These are phyloP conservation scores for Pseudogymnoascus verrucosus DNA, from an alignment of 2,329 filamentous ascomycete species.

Conservation along the genomic window DNA sequence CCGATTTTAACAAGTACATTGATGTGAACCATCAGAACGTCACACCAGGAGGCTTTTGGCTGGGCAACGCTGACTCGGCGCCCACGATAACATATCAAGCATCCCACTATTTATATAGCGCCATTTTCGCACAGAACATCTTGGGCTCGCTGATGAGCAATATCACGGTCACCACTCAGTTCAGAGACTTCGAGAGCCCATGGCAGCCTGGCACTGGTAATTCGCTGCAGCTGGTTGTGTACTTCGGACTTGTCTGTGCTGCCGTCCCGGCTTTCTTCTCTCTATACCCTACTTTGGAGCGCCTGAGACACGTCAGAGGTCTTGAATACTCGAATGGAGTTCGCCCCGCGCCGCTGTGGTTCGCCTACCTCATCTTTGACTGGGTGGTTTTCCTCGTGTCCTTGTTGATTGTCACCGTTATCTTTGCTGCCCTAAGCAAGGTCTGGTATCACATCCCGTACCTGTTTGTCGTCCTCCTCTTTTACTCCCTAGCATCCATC, in stretches of 20 bases:
- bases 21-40: conserved; percentile 55
- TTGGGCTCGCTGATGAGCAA: conserved; percentile 60
- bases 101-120: conserved; percentile 47
- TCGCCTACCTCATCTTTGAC: conserved; percentile 75
- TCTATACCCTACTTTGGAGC: conserved; percentile 80
- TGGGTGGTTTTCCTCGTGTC: conserved; percentile 63
- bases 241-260: conserved; percentile 70
- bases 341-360: conserved; percentile 71
- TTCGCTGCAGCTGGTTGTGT: conserved; percentile 69
- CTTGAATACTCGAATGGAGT: conserved; percentile 91
- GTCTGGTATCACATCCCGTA: conserved; percentile 76
- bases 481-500: conserved; percentile 73
- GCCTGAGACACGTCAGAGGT: conserved; percentile 68
- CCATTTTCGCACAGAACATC: conserved; percentile 56
- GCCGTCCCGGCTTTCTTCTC: conserved; percentile 81
- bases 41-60: conserved; percentile 72
- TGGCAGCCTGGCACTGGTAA: conserved; percentile 62
- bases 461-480: conserved; percentile 69
- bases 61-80: conserved; percentile 50
- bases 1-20: conserved; percentile 62
- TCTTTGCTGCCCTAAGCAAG: conserved; percentile 54
- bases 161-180: conserved; percentile 62
- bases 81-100: conserved; percentile 67
- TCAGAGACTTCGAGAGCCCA: conserved; percentile 66
- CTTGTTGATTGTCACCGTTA: conserved; percentile 56